Percentiles rank a stretch among this genome's conserved stretches.
phyloP scores from a whole-genome alignment of 257 asterid species.

The Lithospermum erythrorhizon region DNA sequence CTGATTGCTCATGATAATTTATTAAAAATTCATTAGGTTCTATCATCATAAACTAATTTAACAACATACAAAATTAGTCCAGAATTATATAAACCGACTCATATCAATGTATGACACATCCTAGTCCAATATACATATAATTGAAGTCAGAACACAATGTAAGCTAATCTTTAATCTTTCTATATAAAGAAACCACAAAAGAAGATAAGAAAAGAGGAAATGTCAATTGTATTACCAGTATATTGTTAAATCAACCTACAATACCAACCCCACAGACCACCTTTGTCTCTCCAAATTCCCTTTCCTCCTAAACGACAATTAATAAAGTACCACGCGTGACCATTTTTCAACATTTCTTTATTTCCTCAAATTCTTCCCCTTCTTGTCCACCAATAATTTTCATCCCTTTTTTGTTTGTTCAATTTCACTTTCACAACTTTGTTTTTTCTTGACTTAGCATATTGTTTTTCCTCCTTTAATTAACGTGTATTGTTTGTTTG shows the following conservation, averaged over 20 bases:
- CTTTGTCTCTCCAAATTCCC: slow-evolving; percentile 20
- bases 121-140: too few species aligned
- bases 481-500: neutral
- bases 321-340: slow-evolving; percentile 79
- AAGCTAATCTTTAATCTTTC: slow-evolving; percentile 8
- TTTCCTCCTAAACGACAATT: slow-evolving; percentile 47
- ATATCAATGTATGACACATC: too few species aligned
- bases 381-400: neutral
- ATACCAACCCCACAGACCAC: slow-evolving; percentile 24
- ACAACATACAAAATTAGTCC: too few species aligned
- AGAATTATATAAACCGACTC: too few species aligned
- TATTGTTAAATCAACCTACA: slow-evolving; percentile 18
- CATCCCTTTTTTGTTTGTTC: neutral
- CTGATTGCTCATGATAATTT: too few species aligned
- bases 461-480: neutral
- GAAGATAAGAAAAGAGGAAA: slow-evolving; percentile 8
- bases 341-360: slow-evolving; percentile 32
- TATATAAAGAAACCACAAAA: slow-evolving; percentile 5
- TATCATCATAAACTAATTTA: too few species aligned
- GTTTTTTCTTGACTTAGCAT: neutral
- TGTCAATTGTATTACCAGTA: neutral
- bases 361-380: neutral
- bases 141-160: too few species aligned
- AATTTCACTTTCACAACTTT: neutral
- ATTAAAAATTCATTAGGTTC: too few species aligned